A percentile compares a stretch with the other conserved stretches of the same genome.
Conservation (phyloP, 164 flowering plant genomes). For the Stephania yunnanensis region DNA sequence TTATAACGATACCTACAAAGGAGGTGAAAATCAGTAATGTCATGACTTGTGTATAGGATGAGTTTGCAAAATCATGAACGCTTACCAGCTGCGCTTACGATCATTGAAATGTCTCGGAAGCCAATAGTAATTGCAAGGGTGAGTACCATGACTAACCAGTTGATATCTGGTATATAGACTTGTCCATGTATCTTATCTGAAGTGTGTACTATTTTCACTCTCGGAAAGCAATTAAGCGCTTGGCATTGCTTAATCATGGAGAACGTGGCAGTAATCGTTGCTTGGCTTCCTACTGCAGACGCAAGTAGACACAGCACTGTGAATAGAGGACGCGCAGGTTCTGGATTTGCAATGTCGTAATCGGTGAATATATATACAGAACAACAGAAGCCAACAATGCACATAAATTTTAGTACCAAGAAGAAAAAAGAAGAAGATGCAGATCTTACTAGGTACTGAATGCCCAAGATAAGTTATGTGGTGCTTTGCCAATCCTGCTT, state of each 20-base stretch:
- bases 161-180: constrained; percentile 61
- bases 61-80: constrained; percentile 15
- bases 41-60: not conserved
- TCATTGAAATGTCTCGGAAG: constrained; percentile 33
- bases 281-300: constrained; percentile 58
- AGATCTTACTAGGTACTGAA: constrained; percentile 65
- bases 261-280: constrained; percentile 61
- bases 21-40: not conserved
- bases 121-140: constrained; percentile 40
- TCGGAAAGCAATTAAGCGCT: constrained; percentile 60
- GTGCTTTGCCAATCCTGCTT: not conserved
- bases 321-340: constrained; percentile 37
- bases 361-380: constrained; percentile 6
- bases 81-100: constrained; percentile 59
- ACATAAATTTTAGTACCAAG: constrained; percentile 10
- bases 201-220: constrained; percentile 58
- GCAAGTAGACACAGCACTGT: constrained; percentile 47
- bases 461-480: not conserved
- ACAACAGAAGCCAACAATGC: no score
- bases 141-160: constrained; percentile 56
- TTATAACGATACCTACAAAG: constrained; percentile 46
- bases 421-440: not conserved
- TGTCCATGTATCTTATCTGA: constrained; percentile 54
- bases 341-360: constrained; percentile 21
- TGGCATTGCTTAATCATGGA: constrained; percentile 61